Percentiles rank a stretch among this genome's conserved stretches.
Evolutionary conservation across 2,329 filamentous ascomycete genomes (phyloP).

Genomic region (Xylaria digitata): DNA sequence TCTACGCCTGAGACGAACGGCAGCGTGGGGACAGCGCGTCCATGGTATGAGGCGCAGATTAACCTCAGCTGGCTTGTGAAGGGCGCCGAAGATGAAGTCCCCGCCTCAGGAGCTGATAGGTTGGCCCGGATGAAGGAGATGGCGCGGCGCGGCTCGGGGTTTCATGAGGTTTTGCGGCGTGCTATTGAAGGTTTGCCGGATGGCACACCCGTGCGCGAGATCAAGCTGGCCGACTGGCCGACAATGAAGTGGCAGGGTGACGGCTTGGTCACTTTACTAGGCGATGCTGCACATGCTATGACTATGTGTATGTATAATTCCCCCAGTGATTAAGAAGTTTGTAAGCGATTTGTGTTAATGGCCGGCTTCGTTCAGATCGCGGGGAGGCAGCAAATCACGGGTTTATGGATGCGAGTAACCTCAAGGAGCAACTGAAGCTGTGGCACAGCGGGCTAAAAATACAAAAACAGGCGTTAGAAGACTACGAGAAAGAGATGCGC

Average conservation of each 20-base stretch:
- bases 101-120: neutral
- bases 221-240: conserved; percentile 30
- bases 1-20: conserved; percentile 29
- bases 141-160: conserved; percentile 4
- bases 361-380: conserved; percentile 7
- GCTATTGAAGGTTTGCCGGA: conserved; percentile 16
- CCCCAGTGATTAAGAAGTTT: no score
- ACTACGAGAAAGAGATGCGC: conserved; percentile 25
- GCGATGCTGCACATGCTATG: conserved; percentile 32
- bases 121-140: conserved; percentile 25
- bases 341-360: neutral
- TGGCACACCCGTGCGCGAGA: conserved; percentile 22
- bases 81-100: conserved; percentile 16
- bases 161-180: conserved; percentile 17
- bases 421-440: conserved; percentile 15
- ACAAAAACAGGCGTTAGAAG: conserved; percentile 15
- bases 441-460: conserved; percentile 20
- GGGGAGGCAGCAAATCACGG: conserved; percentile 30
- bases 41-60: conserved; percentile 26
- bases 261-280: conserved; percentile 22
- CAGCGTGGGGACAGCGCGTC: no score
- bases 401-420: conserved; percentile 12
- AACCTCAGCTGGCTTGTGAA: conserved; percentile 28
- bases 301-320: conserved; percentile 25
- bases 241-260: conserved; percentile 21